Conservation (phyloP, 2,329 filamentous ascomycete species). For the Botrytis fabae region DNA sequence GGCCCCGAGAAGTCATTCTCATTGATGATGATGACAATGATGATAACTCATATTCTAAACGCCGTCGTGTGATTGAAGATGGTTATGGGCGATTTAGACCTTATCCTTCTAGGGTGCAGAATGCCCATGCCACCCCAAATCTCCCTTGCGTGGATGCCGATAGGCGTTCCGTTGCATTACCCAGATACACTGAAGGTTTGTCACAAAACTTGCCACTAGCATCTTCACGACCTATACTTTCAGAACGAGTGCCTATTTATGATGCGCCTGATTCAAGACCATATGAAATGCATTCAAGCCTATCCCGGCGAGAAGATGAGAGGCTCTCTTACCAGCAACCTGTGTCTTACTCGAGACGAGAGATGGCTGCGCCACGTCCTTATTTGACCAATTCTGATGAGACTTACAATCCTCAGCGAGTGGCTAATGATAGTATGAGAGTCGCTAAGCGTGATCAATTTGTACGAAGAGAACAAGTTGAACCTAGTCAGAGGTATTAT, state of each 20-base stretch:
- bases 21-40: conserved; percentile 40
- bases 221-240: conserved; percentile 28
- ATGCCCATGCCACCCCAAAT: conserved; percentile 25
- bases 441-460: conserved; percentile 28
- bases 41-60: conserved; percentile 36
- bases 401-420: conserved; percentile 26
- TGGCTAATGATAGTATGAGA: conserved; percentile 24
- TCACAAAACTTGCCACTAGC: conserved; percentile 28
- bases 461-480: conserved; percentile 28
- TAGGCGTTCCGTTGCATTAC: conserved; percentile 32
- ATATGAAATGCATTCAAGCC: conserved; percentile 26
- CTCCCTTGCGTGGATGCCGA: conserved; percentile 29
- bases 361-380: conserved; percentile 26
- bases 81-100: conserved; percentile 35
- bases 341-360: conserved; percentile 21
- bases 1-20: conserved; percentile 36
- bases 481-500: conserved; percentile 26
- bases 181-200: conserved; percentile 37
- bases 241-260: conserved; percentile 35
- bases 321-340: conserved; percentile 23
- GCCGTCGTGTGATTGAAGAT: conserved; percentile 38
- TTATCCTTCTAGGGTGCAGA: conserved; percentile 33
- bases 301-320: conserved; percentile 29
- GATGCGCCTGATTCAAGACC: conserved; percentile 30
- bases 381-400: conserved; percentile 25